Conservation (phyloP, 1,139 yeast species). For the Entelexis paramagnoliae region DNA sequence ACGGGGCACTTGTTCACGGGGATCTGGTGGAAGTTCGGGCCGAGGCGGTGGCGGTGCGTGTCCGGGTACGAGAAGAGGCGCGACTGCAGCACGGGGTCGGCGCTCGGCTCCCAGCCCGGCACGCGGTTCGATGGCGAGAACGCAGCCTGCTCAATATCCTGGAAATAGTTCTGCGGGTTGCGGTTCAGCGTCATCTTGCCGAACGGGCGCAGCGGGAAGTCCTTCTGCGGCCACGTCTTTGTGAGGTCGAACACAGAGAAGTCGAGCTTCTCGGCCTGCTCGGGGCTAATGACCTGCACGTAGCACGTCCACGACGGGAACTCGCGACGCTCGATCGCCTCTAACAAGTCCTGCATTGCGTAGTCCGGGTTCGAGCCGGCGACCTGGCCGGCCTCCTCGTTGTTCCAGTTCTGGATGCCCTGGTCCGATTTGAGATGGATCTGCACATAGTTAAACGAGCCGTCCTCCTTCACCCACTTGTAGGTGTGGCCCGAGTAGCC, state of each 20-base stretch:
- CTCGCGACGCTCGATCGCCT: constrained; percentile 49
- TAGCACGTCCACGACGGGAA: constrained; percentile 56
- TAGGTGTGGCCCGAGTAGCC: constrained; percentile 72
- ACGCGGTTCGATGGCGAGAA: constrained; percentile 77
- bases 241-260: constrained; percentile 59
- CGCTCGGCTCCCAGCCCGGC: constrained; percentile 75
- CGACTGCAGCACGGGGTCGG: constrained; percentile 80
- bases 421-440: constrained; percentile 54
- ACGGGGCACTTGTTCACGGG: constrained; percentile 52
- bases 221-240: constrained; percentile 71
- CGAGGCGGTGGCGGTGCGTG: constrained; percentile 63
- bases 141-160: constrained; percentile 74
- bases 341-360: constrained; percentile 48
- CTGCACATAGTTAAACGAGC: constrained; percentile 57
- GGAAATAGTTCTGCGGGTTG: constrained; percentile 69
- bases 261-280: constrained; percentile 48
- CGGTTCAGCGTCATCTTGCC: constrained; percentile 60
- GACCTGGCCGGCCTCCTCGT: constrained; percentile 48
- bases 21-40: constrained; percentile 59
- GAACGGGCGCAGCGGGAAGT: constrained; percentile 64
- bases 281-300: constrained; percentile 62
- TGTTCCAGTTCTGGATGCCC: constrained; percentile 48
- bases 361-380: constrained; percentile 56
- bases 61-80: constrained; percentile 80
- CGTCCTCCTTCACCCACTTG: constrained; percentile 57